These are phyloP conservation scores for Aschersonia sp. DNA, from an alignment of 2,329 filamentous ascomycete species.

Conservation along the genomic window DNA sequence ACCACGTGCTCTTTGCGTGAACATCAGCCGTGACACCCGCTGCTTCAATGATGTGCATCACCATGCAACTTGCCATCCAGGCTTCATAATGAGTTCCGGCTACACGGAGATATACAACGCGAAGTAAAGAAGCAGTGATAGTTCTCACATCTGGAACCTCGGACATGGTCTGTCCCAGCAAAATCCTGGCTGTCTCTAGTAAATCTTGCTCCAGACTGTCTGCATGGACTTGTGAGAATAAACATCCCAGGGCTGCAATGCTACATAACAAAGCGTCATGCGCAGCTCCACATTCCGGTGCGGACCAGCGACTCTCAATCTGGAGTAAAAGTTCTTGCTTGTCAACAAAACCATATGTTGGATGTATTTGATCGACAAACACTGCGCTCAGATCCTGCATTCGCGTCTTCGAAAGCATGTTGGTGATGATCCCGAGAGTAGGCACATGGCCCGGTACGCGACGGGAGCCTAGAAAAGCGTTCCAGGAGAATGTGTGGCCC, in stretches of 20 bases:
- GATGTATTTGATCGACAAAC: constrained; percentile 39
- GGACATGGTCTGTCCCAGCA: constrained; percentile 1
- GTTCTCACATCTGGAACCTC: constrained; percentile 8
- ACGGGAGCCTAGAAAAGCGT: constrained; percentile 20
- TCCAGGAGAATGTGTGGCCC: constrained; percentile 43
- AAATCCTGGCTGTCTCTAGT: constrained; percentile 15
- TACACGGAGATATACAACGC: constrained; percentile 36
- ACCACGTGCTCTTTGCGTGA: constrained; percentile 10
- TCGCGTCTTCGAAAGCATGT: not conserved
- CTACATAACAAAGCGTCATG: constrained; percentile 37
- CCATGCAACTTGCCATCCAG: constrained; percentile 41
- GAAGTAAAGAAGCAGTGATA: constrained; percentile 37
- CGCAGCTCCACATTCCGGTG: constrained; percentile 12
- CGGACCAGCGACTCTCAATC: constrained; percentile 18
- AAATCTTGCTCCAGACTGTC: constrained; percentile 27
- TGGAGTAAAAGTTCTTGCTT: constrained; percentile 14
- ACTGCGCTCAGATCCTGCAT: constrained; percentile 28
- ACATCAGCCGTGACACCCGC: constrained; percentile 28
- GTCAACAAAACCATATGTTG: constrained; percentile 35
- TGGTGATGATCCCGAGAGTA: not conserved
- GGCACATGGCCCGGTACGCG: constrained; percentile 16
- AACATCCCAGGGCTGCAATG: constrained; percentile 36
- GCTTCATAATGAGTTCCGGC: constrained; percentile 36
- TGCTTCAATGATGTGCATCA: constrained; percentile 44
- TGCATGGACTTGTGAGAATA: constrained; percentile 32